phyloP scores from a whole-genome alignment of 768 basidiomycete genomes.

The Chalciporus chontae region DNA sequence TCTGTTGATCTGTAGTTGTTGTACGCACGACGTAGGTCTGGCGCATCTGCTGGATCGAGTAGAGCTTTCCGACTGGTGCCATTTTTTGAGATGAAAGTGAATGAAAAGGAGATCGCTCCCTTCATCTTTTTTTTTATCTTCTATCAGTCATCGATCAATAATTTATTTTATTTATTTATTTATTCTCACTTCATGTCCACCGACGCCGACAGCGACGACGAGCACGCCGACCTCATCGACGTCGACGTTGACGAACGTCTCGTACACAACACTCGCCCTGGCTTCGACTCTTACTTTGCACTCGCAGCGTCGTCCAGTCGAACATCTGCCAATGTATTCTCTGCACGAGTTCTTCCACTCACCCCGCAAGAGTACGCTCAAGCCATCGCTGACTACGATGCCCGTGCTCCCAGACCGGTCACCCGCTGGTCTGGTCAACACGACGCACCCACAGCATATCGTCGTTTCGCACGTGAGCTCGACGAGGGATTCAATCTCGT shows the following conservation, averaged over 20 bases:
- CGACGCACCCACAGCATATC: slow-evolving; percentile 38
- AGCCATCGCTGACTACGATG: slow-evolving; percentile 28
- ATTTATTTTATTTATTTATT: slow-evolving; percentile 13
- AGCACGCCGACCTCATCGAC: slow-evolving; percentile 17
- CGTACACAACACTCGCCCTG: slow-evolving; percentile 37
- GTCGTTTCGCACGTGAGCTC: slow-evolving; percentile 68
- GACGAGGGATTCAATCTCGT: slow-evolving; percentile 82
- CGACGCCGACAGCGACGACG: slow-evolving; percentile 28
- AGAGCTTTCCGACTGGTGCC: slow-evolving; percentile 64
- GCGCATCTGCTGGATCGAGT: slow-evolving; percentile 41
- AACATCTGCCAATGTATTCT: slow-evolving; percentile 81
- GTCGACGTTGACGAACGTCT: slow-evolving; percentile 7
- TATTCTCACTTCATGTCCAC: slow-evolving; percentile 24
- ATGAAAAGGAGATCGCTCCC: slow-evolving; percentile 5
- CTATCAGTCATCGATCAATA: slow-evolving; percentile 30
- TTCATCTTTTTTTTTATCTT: slow-evolving; percentile 12
- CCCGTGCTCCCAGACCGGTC: slow-evolving; percentile 7
- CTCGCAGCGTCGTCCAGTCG: slow-evolving; percentile 56
- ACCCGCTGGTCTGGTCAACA: slow-evolving; percentile 22
- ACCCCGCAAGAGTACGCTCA: slow-evolving; percentile 57
- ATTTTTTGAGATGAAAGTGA: slow-evolving; percentile 36
- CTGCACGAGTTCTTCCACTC: slow-evolving; percentile 67
- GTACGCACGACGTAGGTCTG: slow-evolving; percentile 45
- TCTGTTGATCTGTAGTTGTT: slow-evolving; percentile 1
- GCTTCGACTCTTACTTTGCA: slow-evolving; percentile 86